Evolutionary conservation across 108 stramenopile species (phyloP), one percentile per base, ranked within the genome.

Genomic region (Ochromonas danica): DNA sequence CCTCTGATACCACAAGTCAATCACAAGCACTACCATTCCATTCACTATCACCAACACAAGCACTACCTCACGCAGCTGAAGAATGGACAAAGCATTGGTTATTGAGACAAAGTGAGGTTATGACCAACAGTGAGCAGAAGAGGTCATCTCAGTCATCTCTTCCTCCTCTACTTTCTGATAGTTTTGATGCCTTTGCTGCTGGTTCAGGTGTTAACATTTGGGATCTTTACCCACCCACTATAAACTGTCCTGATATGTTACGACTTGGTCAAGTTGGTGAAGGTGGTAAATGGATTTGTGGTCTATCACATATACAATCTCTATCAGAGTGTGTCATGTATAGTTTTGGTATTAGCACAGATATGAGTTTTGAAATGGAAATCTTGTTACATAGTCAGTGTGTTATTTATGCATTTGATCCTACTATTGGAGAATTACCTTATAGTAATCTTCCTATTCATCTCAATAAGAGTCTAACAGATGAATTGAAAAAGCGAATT

Each of bases 281-380:
- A 25, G 79, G 79, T 25, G 79, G 79, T 14, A 80, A 80, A 51
- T 80, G 79, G 79, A 62, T 80, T 35, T 80, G 79, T 75, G 79
- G 70, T 27, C 39, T 80, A 71, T 57, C 45, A 10, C 51, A 60
- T 10, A 6, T 75, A 36, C 22, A 3, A 31, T 10, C 27, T 10
- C n/a, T 30, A 31, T 10, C 36, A 33, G 36, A 71, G 27, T 80
- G 79, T 45, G 63, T 80, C 27, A 63, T 80, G n/a, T 80, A 80
- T 38, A 70, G 67, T 35, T 80, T 41, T 28, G 79, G 79, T 17
- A 75, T 80, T 14, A 80, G 70, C 70, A 70, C 63, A 35, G 79
- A 80, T 6, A 39, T 63, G 1, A 45, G 70, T 22, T 80, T 80
- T 33, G 79, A 80, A 38, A 33, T 39, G 67, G 79, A 80, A 28